Conservation (phyloP, 768 basidiomycete species). For the Hypsizygus marmoreus region DNA sequence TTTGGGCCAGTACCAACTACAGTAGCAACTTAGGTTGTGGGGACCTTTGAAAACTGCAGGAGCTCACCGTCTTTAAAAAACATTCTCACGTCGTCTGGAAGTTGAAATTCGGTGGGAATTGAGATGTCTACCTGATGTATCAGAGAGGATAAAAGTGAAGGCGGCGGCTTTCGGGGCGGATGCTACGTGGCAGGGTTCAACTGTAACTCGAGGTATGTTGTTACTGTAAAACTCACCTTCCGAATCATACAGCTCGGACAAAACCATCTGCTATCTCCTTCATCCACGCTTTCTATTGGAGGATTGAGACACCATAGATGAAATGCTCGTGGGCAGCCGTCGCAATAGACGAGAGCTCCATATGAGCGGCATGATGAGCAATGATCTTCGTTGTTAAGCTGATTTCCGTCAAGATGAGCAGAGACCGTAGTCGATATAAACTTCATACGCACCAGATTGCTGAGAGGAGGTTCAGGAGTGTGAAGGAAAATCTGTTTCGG, state of each 20-base stretch:
- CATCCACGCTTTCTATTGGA: conserved; percentile 85
- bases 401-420: conserved; percentile 13
- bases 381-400: conserved; percentile 77
- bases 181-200: conserved; percentile 44
- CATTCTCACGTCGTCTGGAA: conserved; percentile 80
- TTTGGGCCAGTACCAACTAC: conserved; percentile 77
- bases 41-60: conserved; percentile 10
- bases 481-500: conserved; percentile 45
- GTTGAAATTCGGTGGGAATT: conserved; percentile 81
- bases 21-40: conserved; percentile 17
- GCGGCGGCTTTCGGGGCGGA: conserved; percentile 66
- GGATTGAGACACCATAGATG: conserved; percentile 97
- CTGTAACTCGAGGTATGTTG: conserved; percentile 14
- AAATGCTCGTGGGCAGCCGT: conserved; percentile 94
- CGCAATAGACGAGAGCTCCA: conserved; percentile 93
- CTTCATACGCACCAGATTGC: conserved; percentile 39
- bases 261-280: conserved; percentile 84
- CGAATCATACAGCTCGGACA: conserved; percentile 71
- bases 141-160: conserved; percentile 70
- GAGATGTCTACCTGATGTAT: conserved; percentile 66
- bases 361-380: conserved; percentile 81
- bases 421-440: no score
- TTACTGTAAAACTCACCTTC: conserved; percentile 51
- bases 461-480: conserved; percentile 45
- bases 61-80: conserved; percentile 86